Base-by-base conservation (phyloP, 768 basidiomycete species). In the Favolaschia claudopus region DNA sequence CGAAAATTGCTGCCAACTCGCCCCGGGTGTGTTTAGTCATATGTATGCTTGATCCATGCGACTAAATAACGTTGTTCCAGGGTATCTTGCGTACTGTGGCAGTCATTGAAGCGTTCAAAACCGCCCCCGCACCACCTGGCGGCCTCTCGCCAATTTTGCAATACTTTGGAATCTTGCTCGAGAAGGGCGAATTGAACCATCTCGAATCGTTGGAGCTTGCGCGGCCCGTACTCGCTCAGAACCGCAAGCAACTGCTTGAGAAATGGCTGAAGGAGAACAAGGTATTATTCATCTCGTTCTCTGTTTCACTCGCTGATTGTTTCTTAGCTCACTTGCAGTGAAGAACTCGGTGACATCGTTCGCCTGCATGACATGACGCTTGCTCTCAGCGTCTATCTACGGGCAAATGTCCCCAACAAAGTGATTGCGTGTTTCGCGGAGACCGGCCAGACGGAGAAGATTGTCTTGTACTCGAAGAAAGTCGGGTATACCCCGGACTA, bases 261-360 rank as follows among this genome's bases (percentile, higher is more conserved):
- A 99, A 99, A 70, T 99, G 97, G 97, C 78, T 99, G 60, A 99
- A 99, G 77, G 97, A 99, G 82, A 98, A 97, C 79, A 99, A 99
- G 88, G 95, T 89, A 42, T 40, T 74, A 13, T 29, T 17, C 28
- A n/a, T 43, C 27, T 24, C 28, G 6, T 38, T 17, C 27, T 29
- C 36, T 34, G 37, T 45, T 65, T 19, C 46, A 42, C 27, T 37
- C n/a, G n/a, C 51, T 55, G 37, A 25, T 49, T 28, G 28, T n/a
- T 32, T 20, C 54, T 2, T 66, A 97, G 95, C 88, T 99, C 50
- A 96, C 96, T 54, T 99, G 97, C 79, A 95, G 92, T 67, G 97
- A 99, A 76, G 96, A 99, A 73, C 89, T 99, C 24, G 97, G 97
- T 34, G 96, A 99, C 70, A 91, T 99, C 55, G 96, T 99, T 50